Evolutionary conservation across 257 asterid species (phyloP), one percentile per base, ranked within the genome.

Genomic region (Fraxinus americana): DNA sequence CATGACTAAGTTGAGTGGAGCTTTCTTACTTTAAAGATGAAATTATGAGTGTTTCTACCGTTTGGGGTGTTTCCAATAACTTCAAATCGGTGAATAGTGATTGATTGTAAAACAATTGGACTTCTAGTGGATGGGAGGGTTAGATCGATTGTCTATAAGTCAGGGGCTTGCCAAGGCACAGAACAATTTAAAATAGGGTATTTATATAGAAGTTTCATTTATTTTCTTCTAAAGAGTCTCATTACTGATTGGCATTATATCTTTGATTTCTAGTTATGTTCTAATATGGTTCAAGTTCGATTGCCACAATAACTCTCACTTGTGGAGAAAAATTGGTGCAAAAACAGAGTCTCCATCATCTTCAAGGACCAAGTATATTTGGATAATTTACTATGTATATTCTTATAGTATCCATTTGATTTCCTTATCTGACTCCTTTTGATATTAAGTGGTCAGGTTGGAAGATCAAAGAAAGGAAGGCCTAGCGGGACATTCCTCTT

Each of bases 401-500:
- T 82, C 79, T 76, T 74, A 38, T 35, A 45, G 76, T 25, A 52
- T 38, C 45, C 27, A 25, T 25, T 25, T 25, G 65, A 72, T 13
- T 82, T 76, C 72, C 10, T 30, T 71, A 41, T 77, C 84, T 76
- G 67, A 73, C 65, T 80, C 72, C 76, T 63, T 81, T 84, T 85
- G 70, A 75, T 82, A 67, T 66, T 80, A 78, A 73, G 78, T 70
- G 87, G 29, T 81, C 84, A 94, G 98, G 87, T 79, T 87, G 85
- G 98, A 94, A 82, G 96, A 90, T 84, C 93, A 86, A 70, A 86
- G 83, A 77, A 87, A 86, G 82, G 95, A 91, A 52, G 88, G 87
- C 66, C 88, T 85, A 77, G 89, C 89, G 66, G 92, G 86, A 50
- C 88, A 30, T 76, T 87, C 97, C 78, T 88, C 96, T 35, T 83